phyloP scores from a whole-genome alignment of 768 basidiomycete species.

The Rhodocollybia butyracea region DNA sequence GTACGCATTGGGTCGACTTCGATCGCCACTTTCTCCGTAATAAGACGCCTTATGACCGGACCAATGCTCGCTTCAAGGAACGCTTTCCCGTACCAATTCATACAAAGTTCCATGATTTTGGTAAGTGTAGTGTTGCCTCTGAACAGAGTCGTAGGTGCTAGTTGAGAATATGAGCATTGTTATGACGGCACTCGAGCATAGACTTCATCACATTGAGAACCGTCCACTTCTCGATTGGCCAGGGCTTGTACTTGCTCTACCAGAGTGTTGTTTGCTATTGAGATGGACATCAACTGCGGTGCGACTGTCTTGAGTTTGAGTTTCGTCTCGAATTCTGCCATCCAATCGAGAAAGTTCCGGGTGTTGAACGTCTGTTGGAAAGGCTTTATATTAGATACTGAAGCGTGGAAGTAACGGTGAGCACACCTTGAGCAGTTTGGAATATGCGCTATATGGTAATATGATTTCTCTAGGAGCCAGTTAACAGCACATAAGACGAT shows the following conservation, averaged over 20 bases:
- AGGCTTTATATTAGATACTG: neutral
- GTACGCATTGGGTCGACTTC: constrained; percentile 79
- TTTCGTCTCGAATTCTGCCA: constrained; percentile 65
- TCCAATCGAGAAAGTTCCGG: constrained; percentile 72
- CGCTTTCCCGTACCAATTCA: constrained; percentile 76
- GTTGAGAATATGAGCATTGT: neutral
- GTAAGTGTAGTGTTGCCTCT: constrained; percentile 65
- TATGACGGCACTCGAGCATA: neutral
- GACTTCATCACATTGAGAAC: constrained; percentile 35
- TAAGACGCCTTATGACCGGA: constrained; percentile 61
- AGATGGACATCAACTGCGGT: constrained; percentile 62
- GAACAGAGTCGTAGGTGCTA: constrained; percentile 77
- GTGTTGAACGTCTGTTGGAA: constrained; percentile 44
- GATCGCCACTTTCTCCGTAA: constrained; percentile 69
- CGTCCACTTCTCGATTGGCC: constrained; percentile 68
- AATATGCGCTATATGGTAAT: constrained; percentile 64
- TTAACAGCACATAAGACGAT: constrained; percentile 7
- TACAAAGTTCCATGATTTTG: constrained; percentile 75
- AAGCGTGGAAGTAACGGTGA: neutral
- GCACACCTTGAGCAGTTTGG: constrained; percentile 55
- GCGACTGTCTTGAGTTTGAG: constrained; percentile 64
- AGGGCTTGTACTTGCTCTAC: constrained; percentile 69
- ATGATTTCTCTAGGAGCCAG: constrained; percentile 63
- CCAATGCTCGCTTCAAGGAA: constrained; percentile 85
- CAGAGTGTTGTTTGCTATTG: constrained; percentile 62